Evolutionary conservation across 192 early-diverging fungal species (phyloP).

Genomic region (Cladochytrium replicatum): DNA sequence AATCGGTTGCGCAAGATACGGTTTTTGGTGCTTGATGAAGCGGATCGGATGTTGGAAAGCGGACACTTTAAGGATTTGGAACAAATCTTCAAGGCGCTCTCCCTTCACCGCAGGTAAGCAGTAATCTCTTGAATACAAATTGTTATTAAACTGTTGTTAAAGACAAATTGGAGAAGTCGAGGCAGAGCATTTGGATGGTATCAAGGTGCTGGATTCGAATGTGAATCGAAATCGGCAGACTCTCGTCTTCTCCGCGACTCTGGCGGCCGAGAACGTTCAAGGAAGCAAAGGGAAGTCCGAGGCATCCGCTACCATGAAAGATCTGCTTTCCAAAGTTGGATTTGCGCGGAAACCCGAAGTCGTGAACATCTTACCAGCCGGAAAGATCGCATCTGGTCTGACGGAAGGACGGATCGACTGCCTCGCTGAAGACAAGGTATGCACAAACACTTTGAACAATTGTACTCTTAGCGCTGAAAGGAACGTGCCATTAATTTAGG

Average conservation of each 20-base stretch:
- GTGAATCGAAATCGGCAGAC: constrained; percentile 53
- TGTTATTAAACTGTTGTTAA: too few species aligned
- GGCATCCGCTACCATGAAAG: too few species aligned
- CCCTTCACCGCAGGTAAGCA: background rate
- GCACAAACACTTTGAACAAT: background rate
- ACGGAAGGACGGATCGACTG: constrained; percentile 83
- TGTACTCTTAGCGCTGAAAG: too few species aligned
- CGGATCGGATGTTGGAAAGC: constrained; percentile 87
- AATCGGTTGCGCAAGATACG: constrained; percentile 44
- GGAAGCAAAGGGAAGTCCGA: too few species aligned
- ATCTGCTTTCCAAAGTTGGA: too few species aligned
- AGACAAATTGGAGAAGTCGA: background rate
- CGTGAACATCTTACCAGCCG: too few species aligned
- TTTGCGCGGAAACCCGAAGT: too few species aligned
- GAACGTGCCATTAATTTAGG: constrained; percentile 6
- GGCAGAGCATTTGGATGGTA: background rate
- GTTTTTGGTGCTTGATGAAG: constrained; percentile 90
- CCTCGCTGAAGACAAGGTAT: constrained; percentile 69
- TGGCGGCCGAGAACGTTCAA: constrained; percentile 31
- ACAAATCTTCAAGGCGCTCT: constrained; percentile 44
- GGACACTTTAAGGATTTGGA: constrained; percentile 84
- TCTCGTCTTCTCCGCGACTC: constrained; percentile 88
- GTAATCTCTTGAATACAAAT: constrained; percentile 6
- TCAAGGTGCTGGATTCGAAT: too few species aligned
- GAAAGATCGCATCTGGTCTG: constrained; percentile 57